Evolutionary conservation across 495 filamentous ascomycete species (phyloP), one percentile per base, ranked within the genome.

Genomic region (Penicillium psychrofluorescens): DNA sequence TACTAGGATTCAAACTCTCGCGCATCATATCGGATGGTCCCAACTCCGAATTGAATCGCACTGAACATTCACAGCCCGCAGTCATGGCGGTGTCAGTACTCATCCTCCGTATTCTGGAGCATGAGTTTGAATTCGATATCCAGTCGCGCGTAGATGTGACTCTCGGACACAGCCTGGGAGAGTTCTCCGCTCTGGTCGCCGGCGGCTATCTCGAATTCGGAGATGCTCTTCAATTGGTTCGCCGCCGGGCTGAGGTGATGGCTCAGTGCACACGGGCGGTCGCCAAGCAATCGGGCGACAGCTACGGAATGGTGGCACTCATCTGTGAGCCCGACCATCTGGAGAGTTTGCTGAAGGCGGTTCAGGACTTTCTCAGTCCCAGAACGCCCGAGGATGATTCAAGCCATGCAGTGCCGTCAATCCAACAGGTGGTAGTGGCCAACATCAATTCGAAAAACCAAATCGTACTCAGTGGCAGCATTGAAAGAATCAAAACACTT

Each of bases 381-480:
- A 58, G 57, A 35, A 67, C 75, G 22, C 67, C 77, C 8, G 81
- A 83, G 30, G 76, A 74, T 33, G 86, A 92, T 61, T 81, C 77
- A 40, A 70, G 66, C 14, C 67, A 79, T 41, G 78, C 84, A 33
- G 65, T 77, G 38, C 81, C 85, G 33, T 73, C 86, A 5, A 87
- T 91, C 43, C 77, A 92, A 54, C 85, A 95, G 61, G 89, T 98
- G 43, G 72, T 84, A 41, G 89, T 98, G 47, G 92, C 89, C 28
- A 98, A 98, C 55, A 81, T 95, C 64, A 98, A 98, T 64, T 84
- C 80, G 51, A 92, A 88, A 64, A 95, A 94, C 54, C 92, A 98
- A 61, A 94, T 98, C 54, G 92, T 98, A 43, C 70, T 98, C 30
- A 90, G 84, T 50, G 92, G 92, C 3, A 92, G 81, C 59, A 81